Conservation (phyloP, 169 alveolate species). For the Theileria annulata region DNA sequence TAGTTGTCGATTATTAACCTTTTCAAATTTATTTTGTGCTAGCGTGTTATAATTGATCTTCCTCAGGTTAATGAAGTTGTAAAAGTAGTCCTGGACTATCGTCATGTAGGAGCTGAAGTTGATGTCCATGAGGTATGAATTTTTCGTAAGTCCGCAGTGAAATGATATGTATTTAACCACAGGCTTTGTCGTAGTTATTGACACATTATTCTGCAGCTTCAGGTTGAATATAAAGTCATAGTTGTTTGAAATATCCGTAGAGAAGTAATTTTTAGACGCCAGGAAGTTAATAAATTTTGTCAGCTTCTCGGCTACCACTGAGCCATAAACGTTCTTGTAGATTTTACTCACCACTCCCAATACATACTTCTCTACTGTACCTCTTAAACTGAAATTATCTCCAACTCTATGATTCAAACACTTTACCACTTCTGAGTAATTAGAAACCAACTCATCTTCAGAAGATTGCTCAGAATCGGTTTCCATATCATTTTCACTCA, state of each 20-base stretch:
- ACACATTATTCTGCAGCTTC: neutral
- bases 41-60: constrained; percentile 1
- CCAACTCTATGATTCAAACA: neutral
- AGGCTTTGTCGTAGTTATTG: constrained; percentile 1
- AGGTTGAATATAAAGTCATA: constrained; percentile 9
- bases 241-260: constrained; percentile 15
- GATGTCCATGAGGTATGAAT: constrained; percentile 37
- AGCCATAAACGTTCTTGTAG: neutral
- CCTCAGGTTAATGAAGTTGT: constrained; percentile 6
- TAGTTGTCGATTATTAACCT: too few species aligned
- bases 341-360: neutral
- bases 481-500: constrained; percentile 5
- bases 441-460: neutral
- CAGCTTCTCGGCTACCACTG: constrained; percentile 10
- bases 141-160: constrained; percentile 37
- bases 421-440: neutral
- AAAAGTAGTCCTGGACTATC: constrained; percentile 3
- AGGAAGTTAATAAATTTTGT: constrained; percentile 34
- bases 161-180: constrained; percentile 48
- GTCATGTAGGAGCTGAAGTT: neutral
- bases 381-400: neutral
- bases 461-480: too few species aligned
- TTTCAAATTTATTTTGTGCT: neutral
- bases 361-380: neutral
- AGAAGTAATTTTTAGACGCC: constrained; percentile 15